Base-by-base conservation (phyloP, 2,329 filamentous ascomycete genomes). In the Sporothrix variecibatus region DNA sequence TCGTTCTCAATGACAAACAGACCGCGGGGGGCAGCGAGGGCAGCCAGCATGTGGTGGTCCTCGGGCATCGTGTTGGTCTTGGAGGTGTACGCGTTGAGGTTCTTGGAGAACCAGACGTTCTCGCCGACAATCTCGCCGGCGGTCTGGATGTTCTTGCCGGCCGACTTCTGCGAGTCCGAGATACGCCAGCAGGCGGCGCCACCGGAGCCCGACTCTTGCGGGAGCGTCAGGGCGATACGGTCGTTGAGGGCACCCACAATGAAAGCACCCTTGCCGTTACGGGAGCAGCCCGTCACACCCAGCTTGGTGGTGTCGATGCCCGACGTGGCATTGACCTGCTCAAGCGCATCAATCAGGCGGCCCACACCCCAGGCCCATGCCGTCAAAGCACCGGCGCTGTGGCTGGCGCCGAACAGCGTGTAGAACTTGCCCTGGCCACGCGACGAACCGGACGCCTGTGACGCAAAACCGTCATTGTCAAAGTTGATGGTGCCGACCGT, bases 341-440 rank as follows among this genome's bases (percentile, higher is more conserved):
- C 88, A 51, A 91, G 83, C 20, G 85, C 87, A 79, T 91, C 89
- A 69, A 91, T 86, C 76, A 91, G 84, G 71, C 88, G 87, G 77
- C 86, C 86, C 2, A 90, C 87, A 73, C 87, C 89, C 88, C 89
- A 91, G 9, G 88, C 87, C 89, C 89, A 91, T 34, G 89, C 88
- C 5, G 86, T 89, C 76, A 89, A 81, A 7, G 89, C 88, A 71
- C 88, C 87, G 17, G 89, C 88, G 49, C 83, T 85, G 82, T 89
- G 86, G 17, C 82, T 80, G 72, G 82, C 84, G 62, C 89, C 88
- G 77, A 89, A 89, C 5, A 91, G 82, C 64, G 85, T 86, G 81
- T 88, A 91, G 82, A 90, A 91, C 72, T 85, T 84, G 74, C 89
- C 89, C 76, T 84, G 82, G 71, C 89, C 89, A 71, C 88, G 88